These are phyloP conservation scores for Dendrobium huoshanense DNA, from an alignment of 106 monocot genomes.

Conservation along the genomic window DNA sequence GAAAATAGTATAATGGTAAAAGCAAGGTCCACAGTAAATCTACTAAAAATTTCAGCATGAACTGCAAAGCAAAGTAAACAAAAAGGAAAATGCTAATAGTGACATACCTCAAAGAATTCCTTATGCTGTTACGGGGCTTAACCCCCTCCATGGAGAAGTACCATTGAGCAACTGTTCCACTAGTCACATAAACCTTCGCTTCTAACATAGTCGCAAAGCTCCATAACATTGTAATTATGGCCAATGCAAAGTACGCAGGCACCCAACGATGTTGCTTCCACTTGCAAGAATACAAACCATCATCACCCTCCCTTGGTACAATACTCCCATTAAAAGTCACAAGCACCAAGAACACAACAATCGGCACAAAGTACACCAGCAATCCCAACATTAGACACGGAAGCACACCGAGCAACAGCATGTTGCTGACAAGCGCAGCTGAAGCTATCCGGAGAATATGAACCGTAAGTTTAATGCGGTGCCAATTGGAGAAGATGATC, in stretches of 20 bases:
- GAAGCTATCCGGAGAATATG: constrained; percentile 51
- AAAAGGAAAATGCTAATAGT: background rate
- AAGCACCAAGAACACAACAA: constrained; percentile 72
- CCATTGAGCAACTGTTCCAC: constrained; percentile 87
- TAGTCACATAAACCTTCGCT: constrained; percentile 73
- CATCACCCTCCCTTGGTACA: constrained; percentile 30
- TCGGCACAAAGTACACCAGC: constrained; percentile 35
- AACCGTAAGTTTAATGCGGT: constrained; percentile 60
- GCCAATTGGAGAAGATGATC: constrained; percentile 75
- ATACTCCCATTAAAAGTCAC: constrained; percentile 62
- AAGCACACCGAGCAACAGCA: constrained; percentile 39
- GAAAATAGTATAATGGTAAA: background rate
- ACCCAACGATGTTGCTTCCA: constrained; percentile 88
- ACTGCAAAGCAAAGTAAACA: background rate
- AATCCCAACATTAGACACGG: constrained; percentile 41
- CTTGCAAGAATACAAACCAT: constrained; percentile 30
- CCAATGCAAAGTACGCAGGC: constrained; percentile 67
- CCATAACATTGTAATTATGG: constrained; percentile 77
- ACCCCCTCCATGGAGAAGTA: constrained; percentile 58
- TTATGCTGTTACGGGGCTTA: constrained; percentile 43
- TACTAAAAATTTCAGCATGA: background rate
- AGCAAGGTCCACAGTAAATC: background rate
- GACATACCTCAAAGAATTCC: constrained; percentile 69
- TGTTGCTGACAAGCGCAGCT: constrained; percentile 43
- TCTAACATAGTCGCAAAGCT: constrained; percentile 53